Conservation (phyloP, 768 basidiomycete species). For the Collybia sordida region DNA sequence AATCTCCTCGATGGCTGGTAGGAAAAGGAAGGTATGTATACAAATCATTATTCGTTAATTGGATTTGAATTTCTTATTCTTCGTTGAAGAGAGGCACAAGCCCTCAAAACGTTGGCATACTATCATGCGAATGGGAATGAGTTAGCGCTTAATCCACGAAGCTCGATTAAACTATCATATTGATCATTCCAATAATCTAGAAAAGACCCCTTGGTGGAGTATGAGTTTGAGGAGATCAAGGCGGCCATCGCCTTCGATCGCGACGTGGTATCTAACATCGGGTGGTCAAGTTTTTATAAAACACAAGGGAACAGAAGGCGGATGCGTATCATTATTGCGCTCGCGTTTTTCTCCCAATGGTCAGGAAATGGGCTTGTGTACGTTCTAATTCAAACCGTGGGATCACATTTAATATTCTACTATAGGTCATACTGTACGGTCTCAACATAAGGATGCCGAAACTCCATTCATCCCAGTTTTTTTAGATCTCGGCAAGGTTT, state of each 20-base stretch:
- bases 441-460: not conserved
- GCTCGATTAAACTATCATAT: not conserved
- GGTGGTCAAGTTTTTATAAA: slow-evolving; percentile 45
- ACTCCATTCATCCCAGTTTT: not conserved
- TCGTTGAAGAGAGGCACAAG: slow-evolving; percentile 38
- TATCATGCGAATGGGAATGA: slow-evolving; percentile 56
- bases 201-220: slow-evolving; percentile 55
- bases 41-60: not conserved
- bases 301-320: slow-evolving; percentile 53
- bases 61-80: not conserved
- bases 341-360: slow-evolving; percentile 64
- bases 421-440: slow-evolving; percentile 45
- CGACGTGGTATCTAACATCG: slow-evolving; percentile 38
- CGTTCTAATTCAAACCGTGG: slow-evolving; percentile 6
- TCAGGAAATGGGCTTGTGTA: slow-evolving; percentile 51
- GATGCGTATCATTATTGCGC: slow-evolving; percentile 54
- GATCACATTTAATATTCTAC: not conserved
- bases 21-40: slow-evolving; percentile 47
- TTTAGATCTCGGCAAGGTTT: slow-evolving; percentile 51
- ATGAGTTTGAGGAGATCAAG: slow-evolving; percentile 67
- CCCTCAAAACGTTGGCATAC: slow-evolving; percentile 47
- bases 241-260: slow-evolving; percentile 48
- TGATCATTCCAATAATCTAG: slow-evolving; percentile 19
- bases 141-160: slow-evolving; percentile 12
- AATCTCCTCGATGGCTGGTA: slow-evolving; percentile 64